These are phyloP conservation scores for Lactuca sativa DNA, from an alignment of 129 eudicot species.

Conservation along the genomic window DNA sequence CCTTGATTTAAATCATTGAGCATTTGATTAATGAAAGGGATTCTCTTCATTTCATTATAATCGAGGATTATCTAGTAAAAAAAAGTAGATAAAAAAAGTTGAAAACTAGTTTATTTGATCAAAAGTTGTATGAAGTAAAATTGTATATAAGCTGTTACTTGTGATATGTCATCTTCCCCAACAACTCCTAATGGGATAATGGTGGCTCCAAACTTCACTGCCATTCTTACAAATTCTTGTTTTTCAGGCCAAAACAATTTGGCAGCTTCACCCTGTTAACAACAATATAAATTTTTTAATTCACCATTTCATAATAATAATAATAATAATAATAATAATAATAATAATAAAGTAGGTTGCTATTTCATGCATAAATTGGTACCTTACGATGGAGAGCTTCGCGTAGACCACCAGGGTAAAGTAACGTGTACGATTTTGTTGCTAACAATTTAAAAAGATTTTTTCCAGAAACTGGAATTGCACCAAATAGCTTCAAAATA, in stretches of 20 bases:
- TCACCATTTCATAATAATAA: background rate
- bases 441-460: conserved; percentile 29
- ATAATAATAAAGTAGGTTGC: background rate
- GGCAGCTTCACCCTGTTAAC: conserved; percentile 30
- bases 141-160: conserved; percentile 13
- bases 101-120: background rate
- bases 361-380: background rate
- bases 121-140: background rate
- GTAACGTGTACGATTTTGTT: conserved; percentile 23
- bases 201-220: conserved; percentile 38
- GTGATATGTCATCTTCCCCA: conserved; percentile 33
- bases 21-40: conserved; percentile 26
- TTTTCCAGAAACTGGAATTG: conserved; percentile 35
- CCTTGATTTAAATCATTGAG: conserved; percentile 22
- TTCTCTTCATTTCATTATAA: conserved; percentile 35
- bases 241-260: conserved; percentile 38
- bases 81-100: background rate
- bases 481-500: conserved; percentile 17
- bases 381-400: conserved; percentile 43
- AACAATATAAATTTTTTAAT: background rate
- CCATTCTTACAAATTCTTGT: conserved; percentile 39
- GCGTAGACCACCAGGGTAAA: conserved; percentile 40
- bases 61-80: conserved; percentile 26
- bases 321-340: too few relatives aligned
- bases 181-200: conserved; percentile 32